Percentiles rank a stretch among this genome's conserved stretches.
phyloP scores from a whole-genome alignment of 495 filamentous ascomycete genomes.

The Aspergillus baeticus region DNA sequence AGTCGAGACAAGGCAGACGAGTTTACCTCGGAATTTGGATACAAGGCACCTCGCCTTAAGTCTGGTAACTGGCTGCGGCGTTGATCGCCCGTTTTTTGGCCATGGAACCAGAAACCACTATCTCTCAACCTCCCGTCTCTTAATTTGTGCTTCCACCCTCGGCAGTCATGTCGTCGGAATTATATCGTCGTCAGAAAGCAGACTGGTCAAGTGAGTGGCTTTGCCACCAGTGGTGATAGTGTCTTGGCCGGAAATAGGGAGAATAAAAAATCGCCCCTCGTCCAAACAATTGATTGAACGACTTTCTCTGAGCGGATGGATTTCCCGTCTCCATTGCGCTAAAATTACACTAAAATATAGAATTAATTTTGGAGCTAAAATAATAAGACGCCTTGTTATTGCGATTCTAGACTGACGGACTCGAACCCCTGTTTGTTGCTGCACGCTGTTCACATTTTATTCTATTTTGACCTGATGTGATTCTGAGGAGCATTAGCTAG shows the following conservation, averaged over 20 bases:
- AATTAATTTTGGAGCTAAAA: background rate
- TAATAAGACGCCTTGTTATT: conserved; percentile 3
- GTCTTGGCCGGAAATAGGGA: conserved; percentile 5
- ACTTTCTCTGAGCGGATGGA: background rate
- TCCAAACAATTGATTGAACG: background rate
- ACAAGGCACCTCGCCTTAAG: conserved; percentile 1
- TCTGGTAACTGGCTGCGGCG: conserved; percentile 34
- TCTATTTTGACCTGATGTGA: too few relatives aligned
- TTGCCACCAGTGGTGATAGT: conserved; percentile 16
- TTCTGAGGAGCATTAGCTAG: too few relatives aligned
- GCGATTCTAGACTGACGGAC: conserved; percentile 7
- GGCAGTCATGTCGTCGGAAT: too few relatives aligned
- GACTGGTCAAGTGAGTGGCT: conserved; percentile 7
- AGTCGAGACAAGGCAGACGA: too few relatives aligned
- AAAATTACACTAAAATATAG: background rate
- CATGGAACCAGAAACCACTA: background rate
- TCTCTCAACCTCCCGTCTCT: too few relatives aligned
- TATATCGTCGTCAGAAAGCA: background rate
- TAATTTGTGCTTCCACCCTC: too few relatives aligned
- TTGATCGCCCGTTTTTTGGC: conserved; percentile 27
- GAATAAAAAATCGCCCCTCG: background rate
- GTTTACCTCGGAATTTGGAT: background rate
- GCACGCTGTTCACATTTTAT: conserved; percentile 15
- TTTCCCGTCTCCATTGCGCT: background rate
- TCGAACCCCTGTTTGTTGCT: conserved; percentile 23